phyloP scores from a whole-genome alignment of 2,329 filamentous ascomycete genomes.

The Cadophora luteo-olivacea region DNA sequence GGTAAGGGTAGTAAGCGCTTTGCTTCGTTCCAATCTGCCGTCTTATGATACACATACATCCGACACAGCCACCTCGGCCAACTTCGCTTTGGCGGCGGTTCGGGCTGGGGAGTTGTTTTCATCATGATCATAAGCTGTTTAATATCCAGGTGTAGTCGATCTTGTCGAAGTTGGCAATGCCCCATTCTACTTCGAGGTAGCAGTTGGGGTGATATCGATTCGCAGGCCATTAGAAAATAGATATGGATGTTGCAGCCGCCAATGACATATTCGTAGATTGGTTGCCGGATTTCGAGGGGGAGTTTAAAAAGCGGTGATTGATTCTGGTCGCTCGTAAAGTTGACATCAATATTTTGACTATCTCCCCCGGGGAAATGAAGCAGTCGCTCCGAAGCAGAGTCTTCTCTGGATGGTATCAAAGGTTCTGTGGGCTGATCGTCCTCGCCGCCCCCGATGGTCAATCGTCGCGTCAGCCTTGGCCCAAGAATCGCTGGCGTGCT shows the following conservation, averaged over 20 bases:
- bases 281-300: constrained; percentile 25
- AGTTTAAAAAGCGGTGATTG: constrained; percentile 25
- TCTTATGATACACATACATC: no score
- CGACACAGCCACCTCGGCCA: no score
- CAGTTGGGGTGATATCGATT: no score
- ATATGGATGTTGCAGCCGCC: constrained; percentile 30
- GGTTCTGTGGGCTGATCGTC: no score
- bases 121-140: background rate
- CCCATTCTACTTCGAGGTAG: constrained; percentile 14
- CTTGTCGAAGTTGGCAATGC: constrained; percentile 1
- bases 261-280: constrained; percentile 29
- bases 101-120: constrained; percentile 19
- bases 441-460: constrained; percentile 13
- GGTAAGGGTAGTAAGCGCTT: constrained; percentile 23
- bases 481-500: constrained; percentile 1
- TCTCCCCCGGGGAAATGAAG: background rate
- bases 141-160: constrained; percentile 21
- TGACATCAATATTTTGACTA: background rate
- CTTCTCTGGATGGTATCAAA: background rate
- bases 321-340: constrained; percentile 15
- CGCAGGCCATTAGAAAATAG: constrained; percentile 7
- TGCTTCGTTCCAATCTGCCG: background rate
- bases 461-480: background rate
- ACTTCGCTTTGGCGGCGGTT: background rate
- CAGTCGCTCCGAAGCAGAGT: no score